phyloP scores from a whole-genome alignment of 1,284 basidiomycete genomes.

The Stereum hirsutum region DNA sequence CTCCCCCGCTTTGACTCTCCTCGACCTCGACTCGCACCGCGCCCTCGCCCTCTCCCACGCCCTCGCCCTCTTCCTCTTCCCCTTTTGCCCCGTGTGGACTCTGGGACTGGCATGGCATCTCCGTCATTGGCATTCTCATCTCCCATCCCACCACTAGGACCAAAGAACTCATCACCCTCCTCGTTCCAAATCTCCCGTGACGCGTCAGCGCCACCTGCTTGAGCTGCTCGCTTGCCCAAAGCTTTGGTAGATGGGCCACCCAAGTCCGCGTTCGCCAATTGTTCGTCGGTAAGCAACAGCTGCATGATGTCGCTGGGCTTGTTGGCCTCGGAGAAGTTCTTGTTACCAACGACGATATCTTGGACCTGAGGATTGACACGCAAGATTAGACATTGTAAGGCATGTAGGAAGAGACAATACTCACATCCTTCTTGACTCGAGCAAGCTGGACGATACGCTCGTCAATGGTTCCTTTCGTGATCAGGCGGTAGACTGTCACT shows the following conservation, averaged over 20 bases:
- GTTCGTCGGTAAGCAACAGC: constrained; percentile 91
- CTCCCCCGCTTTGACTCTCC: no score
- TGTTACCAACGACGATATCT: constrained; percentile 98
- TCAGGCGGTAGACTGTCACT: constrained; percentile 97
- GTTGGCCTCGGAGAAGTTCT: constrained; percentile 85
- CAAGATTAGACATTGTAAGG: neutral
- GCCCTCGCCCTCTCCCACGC: neutral
- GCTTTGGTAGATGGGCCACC: constrained; percentile 30
- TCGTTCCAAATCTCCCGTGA: constrained; percentile 73
- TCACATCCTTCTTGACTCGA: constrained; percentile 90
- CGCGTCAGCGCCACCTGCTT: constrained; percentile 26
- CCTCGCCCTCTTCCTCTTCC: constrained; percentile 15
- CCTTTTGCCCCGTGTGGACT: constrained; percentile 23
- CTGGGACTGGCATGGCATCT: constrained; percentile 24
- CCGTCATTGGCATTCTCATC: constrained; percentile 25
- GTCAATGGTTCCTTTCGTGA: constrained; percentile 96
- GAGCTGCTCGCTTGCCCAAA: constrained; percentile 26
- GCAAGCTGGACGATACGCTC: constrained; percentile 96
- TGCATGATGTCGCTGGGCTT: constrained; percentile 98
- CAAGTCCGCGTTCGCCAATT: constrained; percentile 56
- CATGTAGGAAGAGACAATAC: constrained; percentile 22
- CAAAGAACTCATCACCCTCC: constrained; percentile 78
- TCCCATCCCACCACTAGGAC: constrained; percentile 26
- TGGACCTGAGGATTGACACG: constrained; percentile 60
- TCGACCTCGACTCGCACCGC: no score